A percentile compares a stretch with the other conserved stretches of the same genome.
phyloP scores from a whole-genome alignment of 768 basidiomycete genomes.

The Candolleomyces eurysporus region DNA sequence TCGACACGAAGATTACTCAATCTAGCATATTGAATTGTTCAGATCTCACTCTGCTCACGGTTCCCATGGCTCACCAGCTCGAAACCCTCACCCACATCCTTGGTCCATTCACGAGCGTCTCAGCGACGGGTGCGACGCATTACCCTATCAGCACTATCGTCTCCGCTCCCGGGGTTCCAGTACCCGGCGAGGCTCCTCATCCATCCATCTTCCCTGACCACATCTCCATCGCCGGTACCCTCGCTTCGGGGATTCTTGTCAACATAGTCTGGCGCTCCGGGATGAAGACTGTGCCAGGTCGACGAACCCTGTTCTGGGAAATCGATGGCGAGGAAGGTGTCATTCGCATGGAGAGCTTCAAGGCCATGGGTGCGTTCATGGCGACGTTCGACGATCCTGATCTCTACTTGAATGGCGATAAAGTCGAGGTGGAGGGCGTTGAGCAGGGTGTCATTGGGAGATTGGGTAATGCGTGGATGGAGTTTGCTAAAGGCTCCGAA shows the following conservation, averaged over 20 bases:
- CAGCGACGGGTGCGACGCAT: neutral
- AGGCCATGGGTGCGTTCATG: too few species aligned
- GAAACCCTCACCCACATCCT: constrained; percentile 10
- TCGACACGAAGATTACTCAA: neutral
- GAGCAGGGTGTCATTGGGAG: too few species aligned
- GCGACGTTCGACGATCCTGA: too few species aligned
- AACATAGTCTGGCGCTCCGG: constrained; percentile 5
- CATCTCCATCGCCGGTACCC: constrained; percentile 2
- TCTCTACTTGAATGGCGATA: too few species aligned
- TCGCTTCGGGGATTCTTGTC: constrained; percentile 1
- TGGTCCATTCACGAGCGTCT: constrained; percentile 8
- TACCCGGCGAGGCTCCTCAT: neutral
- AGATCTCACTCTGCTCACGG: neutral
- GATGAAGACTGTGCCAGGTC: constrained; percentile 5
- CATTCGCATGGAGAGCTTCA: too few species aligned
- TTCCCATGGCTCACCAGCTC: constrained; percentile 6
- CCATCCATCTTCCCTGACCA: constrained; percentile 4
- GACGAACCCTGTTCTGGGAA: constrained; percentile 9
- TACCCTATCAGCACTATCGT: constrained; percentile 6
- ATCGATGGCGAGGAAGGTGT: constrained; percentile 13
- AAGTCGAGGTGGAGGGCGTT: too few species aligned
- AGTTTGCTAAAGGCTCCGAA: too few species aligned
- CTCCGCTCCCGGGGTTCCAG: neutral
- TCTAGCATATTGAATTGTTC: neutral
- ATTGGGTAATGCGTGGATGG: too few species aligned